Evolutionary conservation across 148 eudicot genomes (phyloP).

Genomic region (Limonium bicolor): DNA sequence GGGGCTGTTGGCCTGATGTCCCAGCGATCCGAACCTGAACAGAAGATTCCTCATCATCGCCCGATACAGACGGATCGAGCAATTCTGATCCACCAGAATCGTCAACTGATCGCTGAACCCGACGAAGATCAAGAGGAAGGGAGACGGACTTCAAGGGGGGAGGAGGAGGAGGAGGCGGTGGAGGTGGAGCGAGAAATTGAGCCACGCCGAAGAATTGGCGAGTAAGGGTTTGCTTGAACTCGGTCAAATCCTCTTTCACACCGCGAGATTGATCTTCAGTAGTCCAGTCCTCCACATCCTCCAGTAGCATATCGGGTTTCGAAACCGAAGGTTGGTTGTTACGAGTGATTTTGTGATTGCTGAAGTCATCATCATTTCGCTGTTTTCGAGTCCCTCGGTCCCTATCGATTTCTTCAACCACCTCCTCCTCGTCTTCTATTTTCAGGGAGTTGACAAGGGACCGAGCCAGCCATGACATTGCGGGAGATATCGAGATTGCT

Average conservation of each 20-base stretch:
- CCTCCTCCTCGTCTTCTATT: constrained; percentile 37
- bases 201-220: constrained; percentile 89
- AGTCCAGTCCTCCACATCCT: constrained; percentile 6
- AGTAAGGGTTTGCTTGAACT: constrained; percentile 43
- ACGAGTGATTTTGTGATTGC: background rate
- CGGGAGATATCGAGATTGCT: constrained; percentile 1
- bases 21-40: constrained; percentile 1
- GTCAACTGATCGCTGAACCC: constrained; percentile 3
- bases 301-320: background rate
- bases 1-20: background rate
- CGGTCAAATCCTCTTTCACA: constrained; percentile 58
- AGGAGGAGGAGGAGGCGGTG: constrained; percentile 23
- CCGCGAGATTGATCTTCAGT: constrained; percentile 24
- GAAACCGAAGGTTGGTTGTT: background rate
- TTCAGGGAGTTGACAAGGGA: constrained; percentile 65
- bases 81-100: constrained; percentile 10
- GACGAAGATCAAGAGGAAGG: background rate
- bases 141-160: background rate
- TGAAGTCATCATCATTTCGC: background rate
- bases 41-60: constrained; percentile 7
- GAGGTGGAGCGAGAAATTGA: constrained; percentile 71
- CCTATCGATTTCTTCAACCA: background rate
- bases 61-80: constrained; percentile 8
- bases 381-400: constrained; percentile 4
- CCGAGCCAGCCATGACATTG: constrained; percentile 85